Conservation (phyloP, 345 rosid genomes). For the Physaria fendleri region DNA sequence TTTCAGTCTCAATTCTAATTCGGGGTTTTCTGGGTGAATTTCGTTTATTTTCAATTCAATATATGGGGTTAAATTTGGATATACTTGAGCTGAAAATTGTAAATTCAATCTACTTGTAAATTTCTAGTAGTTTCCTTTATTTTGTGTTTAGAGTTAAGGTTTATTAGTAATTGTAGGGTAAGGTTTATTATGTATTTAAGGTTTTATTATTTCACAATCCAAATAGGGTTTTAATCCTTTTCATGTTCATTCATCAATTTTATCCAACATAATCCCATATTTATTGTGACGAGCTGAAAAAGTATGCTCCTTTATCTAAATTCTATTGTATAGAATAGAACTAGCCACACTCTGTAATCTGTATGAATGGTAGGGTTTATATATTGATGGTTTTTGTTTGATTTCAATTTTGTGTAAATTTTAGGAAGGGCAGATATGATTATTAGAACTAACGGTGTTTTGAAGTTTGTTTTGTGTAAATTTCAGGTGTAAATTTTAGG, state of each 20-base stretch:
- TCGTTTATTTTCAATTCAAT: no score
- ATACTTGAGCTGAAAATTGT: background rate
- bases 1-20: no score
- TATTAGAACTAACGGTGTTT: no score
- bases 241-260: background rate
- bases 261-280: background rate
- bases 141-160: no score
- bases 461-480: no score
- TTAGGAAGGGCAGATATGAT: background rate
- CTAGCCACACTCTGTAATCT: background rate
- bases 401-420: background rate
- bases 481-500: background rate
- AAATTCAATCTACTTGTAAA: background rate
- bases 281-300: no score
- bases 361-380: background rate
- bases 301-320: background rate
- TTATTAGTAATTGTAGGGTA: no score
- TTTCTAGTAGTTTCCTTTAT: no score
- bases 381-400: background rate
- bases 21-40: no score
- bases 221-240: background rate
- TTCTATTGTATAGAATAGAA: background rate
- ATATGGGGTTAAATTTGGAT: background rate
- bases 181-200: no score
- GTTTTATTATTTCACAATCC: no score